Conservation (phyloP, 495 filamentous ascomycete species). For the Trichoderma gamsii region DNA sequence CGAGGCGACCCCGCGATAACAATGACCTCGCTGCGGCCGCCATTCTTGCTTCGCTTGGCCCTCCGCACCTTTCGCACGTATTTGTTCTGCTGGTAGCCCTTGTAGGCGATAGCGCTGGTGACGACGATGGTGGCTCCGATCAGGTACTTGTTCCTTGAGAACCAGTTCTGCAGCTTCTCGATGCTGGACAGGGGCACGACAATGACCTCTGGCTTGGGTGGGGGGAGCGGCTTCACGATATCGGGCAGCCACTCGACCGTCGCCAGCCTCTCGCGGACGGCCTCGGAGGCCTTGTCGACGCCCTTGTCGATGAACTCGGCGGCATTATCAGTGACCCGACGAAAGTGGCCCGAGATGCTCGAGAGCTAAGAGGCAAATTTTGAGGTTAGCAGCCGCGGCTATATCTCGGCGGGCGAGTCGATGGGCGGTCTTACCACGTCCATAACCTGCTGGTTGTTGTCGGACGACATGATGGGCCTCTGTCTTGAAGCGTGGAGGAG, state of each 20-base stretch:
- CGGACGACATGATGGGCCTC: conserved; percentile 42
- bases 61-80: conserved; percentile 59
- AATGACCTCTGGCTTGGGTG: conserved; percentile 38
- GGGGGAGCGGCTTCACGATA: conserved; percentile 53
- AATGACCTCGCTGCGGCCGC: conserved; percentile 83
- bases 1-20: conserved; percentile 78
- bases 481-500: not conserved
- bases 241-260: conserved; percentile 64
- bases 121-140: conserved; percentile 62
- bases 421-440: conserved; percentile 45
- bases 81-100: conserved; percentile 57
- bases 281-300: conserved; percentile 61
- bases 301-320: conserved; percentile 72
- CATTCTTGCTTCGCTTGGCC: conserved; percentile 70
- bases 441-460: conserved; percentile 57
- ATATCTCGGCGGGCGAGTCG: not conserved
- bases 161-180: conserved; percentile 51
- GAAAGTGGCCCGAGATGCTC: conserved; percentile 65
- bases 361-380: conserved; percentile 49
- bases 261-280: conserved; percentile 56
- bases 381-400: not conserved
- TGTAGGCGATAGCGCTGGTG: conserved; percentile 60
- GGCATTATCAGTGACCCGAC: conserved; percentile 54
- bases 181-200: conserved; percentile 31
- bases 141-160: conserved; percentile 60